A percentile compares a stretch with the other conserved stretches of the same genome.
Evolutionary conservation across 2,329 filamentous ascomycete species (phyloP).

Genomic region (Aspergillaceae sp.): DNA sequence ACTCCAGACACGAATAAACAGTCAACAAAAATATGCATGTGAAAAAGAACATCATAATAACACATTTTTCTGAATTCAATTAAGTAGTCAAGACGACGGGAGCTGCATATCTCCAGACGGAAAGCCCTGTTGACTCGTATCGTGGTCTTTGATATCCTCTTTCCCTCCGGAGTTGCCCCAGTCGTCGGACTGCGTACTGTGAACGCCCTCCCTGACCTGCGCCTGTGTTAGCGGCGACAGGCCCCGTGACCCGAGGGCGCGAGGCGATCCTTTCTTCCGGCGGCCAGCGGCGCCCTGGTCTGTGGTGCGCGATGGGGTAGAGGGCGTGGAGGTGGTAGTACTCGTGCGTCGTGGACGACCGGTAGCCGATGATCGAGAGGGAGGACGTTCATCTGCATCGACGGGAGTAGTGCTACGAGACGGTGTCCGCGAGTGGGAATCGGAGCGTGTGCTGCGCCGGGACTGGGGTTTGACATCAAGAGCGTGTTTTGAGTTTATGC

Average conservation of each 20-base stretch:
- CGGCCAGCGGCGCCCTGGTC: slow-evolving; percentile 11
- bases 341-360: slow-evolving; percentile 29
- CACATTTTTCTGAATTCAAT: no score
- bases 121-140: no score
- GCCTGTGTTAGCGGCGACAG: slow-evolving; percentile 30
- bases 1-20: no score
- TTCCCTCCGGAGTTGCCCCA: no score
- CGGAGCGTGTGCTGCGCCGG: slow-evolving; percentile 28
- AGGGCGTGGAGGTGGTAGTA: slow-evolving; percentile 20
- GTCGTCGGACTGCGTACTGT: slow-evolving; percentile 10
- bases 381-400: slow-evolving; percentile 30
- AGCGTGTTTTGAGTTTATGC: slow-evolving; percentile 17
- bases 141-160: no score
- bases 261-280: slow-evolving; percentile 25
- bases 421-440: slow-evolving; percentile 34
- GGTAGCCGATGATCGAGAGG: slow-evolving; percentile 22
- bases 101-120: no score
- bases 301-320: slow-evolving; percentile 10
- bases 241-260: slow-evolving; percentile 18
- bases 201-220: slow-evolving; percentile 29
- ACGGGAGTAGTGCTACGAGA: slow-evolving; percentile 36
- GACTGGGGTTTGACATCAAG: slow-evolving; percentile 22
- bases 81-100: no score
- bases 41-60: no score
- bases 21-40: no score